Evolutionary conservation across 2,329 filamentous ascomycete species (phyloP), one percentile per base, ranked within the genome.

Genomic region (Fusarium camptoceras): DNA sequence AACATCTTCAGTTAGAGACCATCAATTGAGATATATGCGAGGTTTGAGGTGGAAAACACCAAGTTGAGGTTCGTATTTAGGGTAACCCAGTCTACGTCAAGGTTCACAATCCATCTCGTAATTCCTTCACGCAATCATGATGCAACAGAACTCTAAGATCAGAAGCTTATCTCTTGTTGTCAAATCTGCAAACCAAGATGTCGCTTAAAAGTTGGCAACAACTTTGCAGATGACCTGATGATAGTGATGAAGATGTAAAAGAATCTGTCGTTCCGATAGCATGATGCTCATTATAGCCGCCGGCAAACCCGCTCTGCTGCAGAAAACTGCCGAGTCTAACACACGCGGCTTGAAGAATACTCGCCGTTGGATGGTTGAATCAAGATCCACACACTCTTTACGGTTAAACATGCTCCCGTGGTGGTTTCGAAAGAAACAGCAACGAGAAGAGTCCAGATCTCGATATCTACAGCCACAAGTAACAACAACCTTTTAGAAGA

Each of bases 191-290:
- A 37, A 43, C 22, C 28, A 37, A 48, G 24, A 57, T 55, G 24
- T 39, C 8, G 18, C 2, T 9, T 20, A 20, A 20, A 24, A 27
- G 30, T 37, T 56, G 37, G 50, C 31, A 47, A 43, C 28, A n/a
- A 14, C 50, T 54, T 48, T 4, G 8, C 25, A 42, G 28, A 69
- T 72, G 68, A 58, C 72, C 68, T 72, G 68, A 71, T 43, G 51
- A 61, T 61, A 22, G 3, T 12, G 25, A 41, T 42, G 49, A 12
- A 25, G 31, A 25, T 16, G 9, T 16, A 20, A 43, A 8, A 30
- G 22, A 49, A 24, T 31, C 24, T 30, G 41, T n/a, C 10, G 34
- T 16, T 43, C 62, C 10, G n/a, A n/a, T 48, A 53, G 54, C 61
- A 54, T 66, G 61, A 55, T 56, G 12, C 39, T 56, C 46, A 47